A percentile compares a stretch with the other conserved stretches of the same genome.
Evolutionary conservation across 2,329 filamentous ascomycete species (phyloP).

Genomic region (Periconia sp.): DNA sequence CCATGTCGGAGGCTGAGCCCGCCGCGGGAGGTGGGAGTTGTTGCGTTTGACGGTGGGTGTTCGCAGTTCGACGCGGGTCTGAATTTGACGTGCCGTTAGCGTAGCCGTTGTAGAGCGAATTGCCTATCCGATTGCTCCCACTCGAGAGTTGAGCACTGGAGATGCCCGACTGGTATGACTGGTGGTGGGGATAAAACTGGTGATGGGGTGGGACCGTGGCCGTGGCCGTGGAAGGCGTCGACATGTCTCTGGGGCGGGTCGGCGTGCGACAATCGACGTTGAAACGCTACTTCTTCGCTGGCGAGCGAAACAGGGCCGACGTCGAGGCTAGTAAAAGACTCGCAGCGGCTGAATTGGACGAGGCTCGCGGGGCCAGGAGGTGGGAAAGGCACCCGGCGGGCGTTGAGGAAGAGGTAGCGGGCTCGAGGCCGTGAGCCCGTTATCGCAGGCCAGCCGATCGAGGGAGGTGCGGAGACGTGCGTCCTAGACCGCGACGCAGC

Average conservation of each 20-base stretch:
- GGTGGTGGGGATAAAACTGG: constrained; percentile 49
- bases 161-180: constrained; percentile 40
- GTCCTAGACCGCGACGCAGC: constrained; percentile 28
- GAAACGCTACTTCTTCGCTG: constrained; percentile 24
- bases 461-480: constrained; percentile 32
- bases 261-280: constrained; percentile 29
- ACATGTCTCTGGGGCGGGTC: constrained; percentile 40
- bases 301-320: constrained; percentile 1
- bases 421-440: constrained; percentile 24
- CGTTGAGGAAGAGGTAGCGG: too few species aligned
- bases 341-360: too few species aligned
- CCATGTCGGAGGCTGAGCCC: constrained; percentile 33
- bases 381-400: too few species aligned
- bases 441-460: constrained; percentile 33
- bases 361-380: too few species aligned
- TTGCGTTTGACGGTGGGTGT: constrained; percentile 37
- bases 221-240: constrained; percentile 52
- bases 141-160: constrained; percentile 44
- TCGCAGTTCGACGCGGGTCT: constrained; percentile 45
- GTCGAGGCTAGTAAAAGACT: too few species aligned
- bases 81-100: constrained; percentile 41
- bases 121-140: constrained; percentile 39
- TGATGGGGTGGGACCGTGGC: constrained; percentile 49
- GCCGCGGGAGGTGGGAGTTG: constrained; percentile 38
- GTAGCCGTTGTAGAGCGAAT: constrained; percentile 49